phyloP scores from a whole-genome alignment of 495 filamentous ascomycete genomes.

The Mycothermus thermophilus region DNA sequence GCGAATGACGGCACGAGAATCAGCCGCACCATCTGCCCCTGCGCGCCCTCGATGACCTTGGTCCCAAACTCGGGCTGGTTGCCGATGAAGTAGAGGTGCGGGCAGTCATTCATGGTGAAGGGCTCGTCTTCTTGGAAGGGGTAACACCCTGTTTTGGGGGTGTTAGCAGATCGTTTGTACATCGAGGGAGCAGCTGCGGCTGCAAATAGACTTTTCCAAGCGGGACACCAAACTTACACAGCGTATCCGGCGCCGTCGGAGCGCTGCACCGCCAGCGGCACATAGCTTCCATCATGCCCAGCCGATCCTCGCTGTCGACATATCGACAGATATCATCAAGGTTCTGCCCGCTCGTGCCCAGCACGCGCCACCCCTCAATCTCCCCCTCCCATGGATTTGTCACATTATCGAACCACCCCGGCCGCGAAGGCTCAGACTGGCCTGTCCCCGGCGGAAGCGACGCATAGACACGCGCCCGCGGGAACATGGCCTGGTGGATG shows the following conservation, averaged over 20 bases:
- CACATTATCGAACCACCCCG: conserved; percentile 72
- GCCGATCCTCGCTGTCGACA: conserved; percentile 54
- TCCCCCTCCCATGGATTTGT: conserved; percentile 92
- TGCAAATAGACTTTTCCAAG: no score
- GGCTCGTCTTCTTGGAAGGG: conserved; percentile 87
- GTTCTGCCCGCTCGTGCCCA: conserved; percentile 81
- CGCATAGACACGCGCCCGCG: conserved; percentile 50
- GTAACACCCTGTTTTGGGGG: conserved; percentile 59
- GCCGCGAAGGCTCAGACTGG: conserved; percentile 21
- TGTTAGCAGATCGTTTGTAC: conserved; percentile 4
- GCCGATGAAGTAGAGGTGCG: conserved; percentile 82
- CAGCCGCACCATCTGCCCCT: conserved; percentile 56
- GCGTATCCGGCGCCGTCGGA: conserved; percentile 91
- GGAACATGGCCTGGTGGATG: conserved; percentile 73
- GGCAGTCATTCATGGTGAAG: conserved; percentile 68
- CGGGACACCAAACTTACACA: conserved; percentile 77
- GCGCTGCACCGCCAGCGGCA: conserved; percentile 80
- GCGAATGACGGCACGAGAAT: conserved; percentile 70
- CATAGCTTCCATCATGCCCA: conserved; percentile 85
- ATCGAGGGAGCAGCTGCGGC: neutral
- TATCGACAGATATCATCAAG: conserved; percentile 91
- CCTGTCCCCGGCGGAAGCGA: neutral
- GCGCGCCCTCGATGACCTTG: conserved; percentile 43
- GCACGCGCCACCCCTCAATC: conserved; percentile 70
- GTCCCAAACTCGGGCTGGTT: conserved; percentile 78